These are phyloP conservation scores for Micractinium conductrix DNA, from an alignment of 139 green algal genomes.

Conservation along the genomic window DNA sequence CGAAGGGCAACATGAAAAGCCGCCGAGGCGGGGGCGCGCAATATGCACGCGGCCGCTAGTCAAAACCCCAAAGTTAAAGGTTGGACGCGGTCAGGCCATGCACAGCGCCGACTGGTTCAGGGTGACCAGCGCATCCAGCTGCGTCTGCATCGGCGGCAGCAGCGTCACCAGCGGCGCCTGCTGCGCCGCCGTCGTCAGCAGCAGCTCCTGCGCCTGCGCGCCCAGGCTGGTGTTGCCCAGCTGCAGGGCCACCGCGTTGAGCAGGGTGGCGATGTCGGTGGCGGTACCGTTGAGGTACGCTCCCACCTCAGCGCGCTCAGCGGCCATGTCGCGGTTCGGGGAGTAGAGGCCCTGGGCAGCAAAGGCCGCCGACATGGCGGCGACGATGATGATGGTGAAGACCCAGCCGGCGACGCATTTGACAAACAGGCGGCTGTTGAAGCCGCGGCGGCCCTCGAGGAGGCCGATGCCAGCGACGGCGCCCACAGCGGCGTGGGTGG, in stretches of 20 bases:
- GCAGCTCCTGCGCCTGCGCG: neutral
- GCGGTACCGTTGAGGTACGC: neutral
- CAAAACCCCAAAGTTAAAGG: neutral
- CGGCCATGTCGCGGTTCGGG: neutral
- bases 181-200: neutral
- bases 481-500: slow-evolving; percentile 37
- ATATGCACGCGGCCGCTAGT: too few relatives aligned
- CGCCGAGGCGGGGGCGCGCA: too few relatives aligned
- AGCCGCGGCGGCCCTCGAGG: slow-evolving; percentile 49
- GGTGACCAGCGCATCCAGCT: neutral
- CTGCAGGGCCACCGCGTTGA: neutral
- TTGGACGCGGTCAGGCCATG: neutral
- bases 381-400: slow-evolving; percentile 32
- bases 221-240: neutral
- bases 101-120: neutral
- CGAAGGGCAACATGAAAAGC: too few relatives aligned
- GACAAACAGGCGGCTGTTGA: slow-evolving; percentile 54
- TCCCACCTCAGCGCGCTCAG: neutral
- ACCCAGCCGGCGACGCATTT: slow-evolving; percentile 39
- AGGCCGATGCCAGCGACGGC: slow-evolving; percentile 62
- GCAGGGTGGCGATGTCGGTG: neutral
- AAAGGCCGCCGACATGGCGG: slow-evolving; percentile 26
- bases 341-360: slow-evolving; percentile 24
- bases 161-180: neutral
- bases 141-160: neutral